These are phyloP conservation scores for Sporormia fimetaria DNA, from an alignment of 495 filamentous ascomycete genomes.

Conservation along the genomic window DNA sequence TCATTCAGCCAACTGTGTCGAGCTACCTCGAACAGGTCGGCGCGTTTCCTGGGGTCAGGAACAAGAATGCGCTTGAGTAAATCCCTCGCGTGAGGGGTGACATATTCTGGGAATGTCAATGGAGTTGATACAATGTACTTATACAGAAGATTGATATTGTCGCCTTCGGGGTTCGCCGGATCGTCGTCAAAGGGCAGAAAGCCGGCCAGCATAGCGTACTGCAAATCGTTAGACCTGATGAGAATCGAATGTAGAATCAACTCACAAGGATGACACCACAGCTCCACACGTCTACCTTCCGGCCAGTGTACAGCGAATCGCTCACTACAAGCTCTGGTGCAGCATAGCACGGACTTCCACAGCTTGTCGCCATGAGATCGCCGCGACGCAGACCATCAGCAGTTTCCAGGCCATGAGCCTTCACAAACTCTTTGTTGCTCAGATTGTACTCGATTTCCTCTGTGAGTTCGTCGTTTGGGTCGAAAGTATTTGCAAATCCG, in stretches of 20 bases:
- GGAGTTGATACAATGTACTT: conserved; percentile 98
- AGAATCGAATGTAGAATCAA: conserved; percentile 6
- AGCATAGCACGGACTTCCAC: conserved; percentile 85
- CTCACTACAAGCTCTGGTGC: conserved; percentile 96
- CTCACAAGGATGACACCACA: conserved; percentile 96
- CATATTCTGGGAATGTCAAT: conserved; percentile 97
- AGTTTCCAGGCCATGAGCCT: conserved; percentile 61
- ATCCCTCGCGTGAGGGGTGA: conserved; percentile 92
- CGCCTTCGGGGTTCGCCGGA: conserved; percentile 94
- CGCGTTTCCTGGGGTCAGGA: conserved; percentile 88
- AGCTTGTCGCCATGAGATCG: conserved; percentile 73
- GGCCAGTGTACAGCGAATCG: conserved; percentile 91
- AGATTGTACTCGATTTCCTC: conserved; percentile 86
- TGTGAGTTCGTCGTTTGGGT: conserved; percentile 72
- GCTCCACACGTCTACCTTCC: conserved; percentile 98
- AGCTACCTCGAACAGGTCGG: conserved; percentile 94
- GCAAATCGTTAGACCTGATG: conserved; percentile 5
- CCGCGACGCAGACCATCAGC: conserved; percentile 50
- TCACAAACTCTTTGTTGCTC: conserved; percentile 73
- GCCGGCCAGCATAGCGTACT: conserved; percentile 98
- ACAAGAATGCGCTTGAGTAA: conserved; percentile 86
- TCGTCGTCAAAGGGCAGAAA: conserved; percentile 99
- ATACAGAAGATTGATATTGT: conserved; percentile 98
- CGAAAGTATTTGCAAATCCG: conserved; percentile 96
- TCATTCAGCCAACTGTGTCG: conserved; percentile 97